Evolutionary conservation across 2,329 filamentous ascomycete species (phyloP).

Genomic region (Fusarium mundagurra): DNA sequence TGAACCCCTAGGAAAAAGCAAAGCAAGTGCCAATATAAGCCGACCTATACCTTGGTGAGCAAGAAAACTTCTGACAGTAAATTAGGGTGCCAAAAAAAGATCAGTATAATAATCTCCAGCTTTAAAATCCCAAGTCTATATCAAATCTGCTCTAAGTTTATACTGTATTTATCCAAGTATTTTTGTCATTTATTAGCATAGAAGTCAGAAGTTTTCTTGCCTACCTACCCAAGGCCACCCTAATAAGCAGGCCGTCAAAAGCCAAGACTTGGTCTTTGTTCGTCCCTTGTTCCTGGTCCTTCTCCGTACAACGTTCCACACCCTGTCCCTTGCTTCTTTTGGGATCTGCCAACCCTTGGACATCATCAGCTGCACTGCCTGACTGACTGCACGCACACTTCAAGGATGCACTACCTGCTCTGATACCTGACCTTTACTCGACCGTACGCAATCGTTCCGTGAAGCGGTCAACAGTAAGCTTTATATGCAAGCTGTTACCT

Average conservation of each 20-base stretch:
- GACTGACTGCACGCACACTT: not conserved
- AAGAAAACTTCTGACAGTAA: not conserved
- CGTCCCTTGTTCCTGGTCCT: constrained; percentile 32
- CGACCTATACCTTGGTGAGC: not conserved
- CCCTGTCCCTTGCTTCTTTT: constrained; percentile 34
- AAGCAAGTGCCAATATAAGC: not conserved
- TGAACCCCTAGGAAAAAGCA: constrained; percentile 11
- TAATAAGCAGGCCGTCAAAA: not conserved
- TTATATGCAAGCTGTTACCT: constrained; percentile 14
- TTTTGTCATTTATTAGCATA: not conserved
- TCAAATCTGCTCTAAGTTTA: not conserved
- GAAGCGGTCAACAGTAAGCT: constrained; percentile 27
- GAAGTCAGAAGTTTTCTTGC: not conserved
- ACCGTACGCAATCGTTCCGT: not conserved
- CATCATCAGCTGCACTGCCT: constrained; percentile 15
- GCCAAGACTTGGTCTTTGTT: constrained; percentile 20
- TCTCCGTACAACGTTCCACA: constrained; percentile 27
- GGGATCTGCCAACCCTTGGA: constrained; percentile 15
- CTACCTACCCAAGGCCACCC: not conserved
- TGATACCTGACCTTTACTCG: constrained; percentile 17
- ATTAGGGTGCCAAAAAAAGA: not conserved
- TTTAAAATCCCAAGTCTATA: not conserved
- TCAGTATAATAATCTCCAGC: not conserved
- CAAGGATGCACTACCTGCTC: not conserved
- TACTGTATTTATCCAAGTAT: not conserved